These are phyloP conservation scores for Apiotrichum laibachii DNA, from an alignment of 1,284 basidiomycete species.

Conservation along the genomic window DNA sequence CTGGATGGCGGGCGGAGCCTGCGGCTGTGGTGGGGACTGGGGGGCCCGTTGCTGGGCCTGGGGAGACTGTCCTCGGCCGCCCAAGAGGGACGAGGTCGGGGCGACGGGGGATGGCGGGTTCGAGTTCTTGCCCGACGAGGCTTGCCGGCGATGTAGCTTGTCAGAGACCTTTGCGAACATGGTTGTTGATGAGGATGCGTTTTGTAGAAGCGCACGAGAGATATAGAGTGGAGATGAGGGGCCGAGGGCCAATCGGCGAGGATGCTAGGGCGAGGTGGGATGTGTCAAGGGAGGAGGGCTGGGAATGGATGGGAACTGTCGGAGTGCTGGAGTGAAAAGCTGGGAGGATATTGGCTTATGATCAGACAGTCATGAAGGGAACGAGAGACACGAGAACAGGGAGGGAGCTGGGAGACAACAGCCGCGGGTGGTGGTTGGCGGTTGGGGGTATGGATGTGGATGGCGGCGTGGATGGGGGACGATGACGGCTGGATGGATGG, in stretches of 20 bases:
- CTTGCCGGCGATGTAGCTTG: conserved; percentile 45
- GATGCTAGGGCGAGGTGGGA: no score
- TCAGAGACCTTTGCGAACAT: conserved; percentile 50
- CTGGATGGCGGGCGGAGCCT: conserved; percentile 1
- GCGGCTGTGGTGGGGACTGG: conserved; percentile 7
- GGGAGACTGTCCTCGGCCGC: not conserved
- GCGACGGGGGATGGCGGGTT: conserved; percentile 7
- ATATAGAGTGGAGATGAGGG: not conserved
- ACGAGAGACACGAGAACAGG: no score
- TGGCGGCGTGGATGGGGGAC: not conserved
- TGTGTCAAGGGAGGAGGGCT: no score
- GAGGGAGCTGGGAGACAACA: no score
- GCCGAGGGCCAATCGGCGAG: not conserved
- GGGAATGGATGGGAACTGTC: no score
- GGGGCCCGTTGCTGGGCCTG: conserved; percentile 7
- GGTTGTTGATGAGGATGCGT: not conserved
- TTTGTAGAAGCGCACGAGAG: not conserved
- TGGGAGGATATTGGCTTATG: no score
- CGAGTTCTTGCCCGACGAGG: conserved; percentile 24
- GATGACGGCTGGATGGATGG: conserved; percentile 2
- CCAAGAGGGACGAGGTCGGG: not conserved
- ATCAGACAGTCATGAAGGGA: no score
- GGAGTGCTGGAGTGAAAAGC: no score
- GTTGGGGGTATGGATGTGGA: not conserved
- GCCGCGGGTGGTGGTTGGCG: not conserved